Conservation (phyloP, 805 yeast genomes). For the Ogataea ganodermae region DNA sequence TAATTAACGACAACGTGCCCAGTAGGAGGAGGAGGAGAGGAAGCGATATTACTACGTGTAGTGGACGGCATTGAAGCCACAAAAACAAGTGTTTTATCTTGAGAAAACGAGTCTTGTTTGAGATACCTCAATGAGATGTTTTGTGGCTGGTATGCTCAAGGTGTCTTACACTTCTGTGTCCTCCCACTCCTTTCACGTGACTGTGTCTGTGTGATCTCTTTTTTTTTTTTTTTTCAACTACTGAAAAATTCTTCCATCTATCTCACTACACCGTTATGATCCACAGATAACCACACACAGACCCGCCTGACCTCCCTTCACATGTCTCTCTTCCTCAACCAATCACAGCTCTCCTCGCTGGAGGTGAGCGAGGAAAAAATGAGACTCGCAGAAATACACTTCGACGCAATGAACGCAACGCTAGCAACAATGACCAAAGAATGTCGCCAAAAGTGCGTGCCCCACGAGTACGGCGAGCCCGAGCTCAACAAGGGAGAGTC, state of each 20-base stretch:
- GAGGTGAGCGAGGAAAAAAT: slow-evolving; percentile 62
- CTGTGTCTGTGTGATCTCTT: no score
- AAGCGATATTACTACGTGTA: no score
- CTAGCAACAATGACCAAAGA: slow-evolving; percentile 50
- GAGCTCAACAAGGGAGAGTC: slow-evolving; percentile 85
- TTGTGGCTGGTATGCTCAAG: no score
- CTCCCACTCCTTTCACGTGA: no score
- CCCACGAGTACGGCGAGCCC: slow-evolving; percentile 80
- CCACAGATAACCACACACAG: background rate
- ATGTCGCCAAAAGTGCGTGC: slow-evolving; percentile 78
- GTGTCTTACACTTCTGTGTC: no score
- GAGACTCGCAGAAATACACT: slow-evolving; percentile 67
- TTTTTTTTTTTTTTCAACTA: background rate
- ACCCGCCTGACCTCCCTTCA: background rate
- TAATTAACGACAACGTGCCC: no score
- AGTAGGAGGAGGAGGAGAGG: no score
- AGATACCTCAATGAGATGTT: no score
- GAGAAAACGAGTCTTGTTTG: no score
- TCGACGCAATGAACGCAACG: slow-evolving; percentile 59
- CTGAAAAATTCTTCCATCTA: background rate
- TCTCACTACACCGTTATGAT: no score
- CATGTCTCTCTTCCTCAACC: slow-evolving; percentile 68
- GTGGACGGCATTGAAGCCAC: no score
- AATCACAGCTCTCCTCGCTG: slow-evolving; percentile 41
- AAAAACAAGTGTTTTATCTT: no score